Conservation (phyloP, 192 early-diverging fungal genomes). For the Allomyces macrogynus region DNA sequence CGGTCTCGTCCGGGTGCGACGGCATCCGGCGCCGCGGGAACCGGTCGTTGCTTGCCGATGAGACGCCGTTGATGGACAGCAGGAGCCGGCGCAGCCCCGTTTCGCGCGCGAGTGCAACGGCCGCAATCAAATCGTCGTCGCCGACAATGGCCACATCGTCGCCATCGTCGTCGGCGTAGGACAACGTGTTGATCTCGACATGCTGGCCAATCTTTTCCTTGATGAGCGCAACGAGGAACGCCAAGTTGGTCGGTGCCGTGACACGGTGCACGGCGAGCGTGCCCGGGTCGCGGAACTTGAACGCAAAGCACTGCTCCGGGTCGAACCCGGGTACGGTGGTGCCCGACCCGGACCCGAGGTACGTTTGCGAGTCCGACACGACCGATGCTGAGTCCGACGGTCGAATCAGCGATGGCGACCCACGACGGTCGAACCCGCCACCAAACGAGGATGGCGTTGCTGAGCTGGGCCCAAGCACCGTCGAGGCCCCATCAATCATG, state of each 20-base stretch:
- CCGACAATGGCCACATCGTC: slow-evolving; percentile 62
- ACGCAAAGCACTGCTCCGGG: slow-evolving; percentile 54
- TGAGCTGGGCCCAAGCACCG: slow-evolving; percentile 12
- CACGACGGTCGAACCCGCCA: slow-evolving; percentile 1
- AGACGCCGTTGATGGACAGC: slow-evolving; percentile 27
- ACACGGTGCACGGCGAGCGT: slow-evolving; percentile 22
- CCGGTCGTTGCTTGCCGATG: not conserved
- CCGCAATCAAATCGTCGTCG: slow-evolving; percentile 61
- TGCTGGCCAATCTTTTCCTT: slow-evolving; percentile 18
- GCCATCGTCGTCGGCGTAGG: slow-evolving; percentile 80
- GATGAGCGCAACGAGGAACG: slow-evolving; percentile 28
- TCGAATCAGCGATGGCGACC: not conserved
- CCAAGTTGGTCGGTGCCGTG: slow-evolving; percentile 34
- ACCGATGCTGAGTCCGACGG: not conserved
- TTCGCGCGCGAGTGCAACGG: slow-evolving; percentile 57
- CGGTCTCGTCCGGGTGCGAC: not conserved
- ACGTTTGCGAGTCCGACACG: not conserved
- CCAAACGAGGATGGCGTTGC: slow-evolving; percentile 10
- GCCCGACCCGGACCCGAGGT: slow-evolving; percentile 40
- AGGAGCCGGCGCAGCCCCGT: slow-evolving; percentile 57
- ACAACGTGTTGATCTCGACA: slow-evolving; percentile 29
- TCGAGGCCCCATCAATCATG: not conserved
- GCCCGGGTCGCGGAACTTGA: slow-evolving; percentile 20
- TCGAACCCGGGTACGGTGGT: slow-evolving; percentile 42
- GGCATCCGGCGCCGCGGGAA: not conserved